Percentiles rank a stretch among this genome's conserved stretches.
Conservation (phyloP, 2,329 filamentous ascomycete species). For the Microdochium trichocladiopsis region DNA sequence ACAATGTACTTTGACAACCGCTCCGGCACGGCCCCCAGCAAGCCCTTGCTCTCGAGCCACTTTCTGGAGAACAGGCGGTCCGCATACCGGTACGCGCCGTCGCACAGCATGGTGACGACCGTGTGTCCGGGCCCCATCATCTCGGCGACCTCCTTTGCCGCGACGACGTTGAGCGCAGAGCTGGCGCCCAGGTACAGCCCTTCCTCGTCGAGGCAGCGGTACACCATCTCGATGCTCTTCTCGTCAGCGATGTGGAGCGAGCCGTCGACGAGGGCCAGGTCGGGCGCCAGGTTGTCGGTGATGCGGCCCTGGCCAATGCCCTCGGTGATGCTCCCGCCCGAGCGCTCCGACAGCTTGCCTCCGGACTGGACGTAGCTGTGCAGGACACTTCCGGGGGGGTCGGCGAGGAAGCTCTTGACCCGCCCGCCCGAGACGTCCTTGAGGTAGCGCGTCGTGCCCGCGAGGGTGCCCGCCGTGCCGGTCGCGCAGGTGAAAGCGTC, state of each 20-base stretch:
- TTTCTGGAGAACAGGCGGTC: constrained; percentile 86
- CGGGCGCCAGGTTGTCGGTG: constrained; percentile 87
- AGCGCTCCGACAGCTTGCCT: constrained; percentile 73
- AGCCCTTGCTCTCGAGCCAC: constrained; percentile 83
- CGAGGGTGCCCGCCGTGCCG: constrained; percentile 86
- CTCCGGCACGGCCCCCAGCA: constrained; percentile 74
- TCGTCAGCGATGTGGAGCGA: constrained; percentile 81
- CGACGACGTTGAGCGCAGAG: constrained; percentile 89
- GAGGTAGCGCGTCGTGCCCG: constrained; percentile 79
- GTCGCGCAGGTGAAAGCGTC: constrained; percentile 96
- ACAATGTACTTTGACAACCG: constrained; percentile 92
- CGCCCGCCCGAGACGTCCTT: constrained; percentile 73
- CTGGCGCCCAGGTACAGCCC: constrained; percentile 92
- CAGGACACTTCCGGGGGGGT: constrained; percentile 88
- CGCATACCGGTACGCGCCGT: constrained; percentile 96
- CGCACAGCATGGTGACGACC: constrained; percentile 88
- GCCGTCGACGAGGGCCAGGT: constrained; percentile 78
- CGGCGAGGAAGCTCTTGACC: constrained; percentile 85
- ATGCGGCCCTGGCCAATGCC: constrained; percentile 95
- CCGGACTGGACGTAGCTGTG: constrained; percentile 87
- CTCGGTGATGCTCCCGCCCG: constrained; percentile 88
- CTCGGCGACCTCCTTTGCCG: constrained; percentile 88
- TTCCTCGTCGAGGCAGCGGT: constrained; percentile 91
- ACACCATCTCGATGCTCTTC: constrained; percentile 97
- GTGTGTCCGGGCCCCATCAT: constrained; percentile 83